These are phyloP conservation scores for Ustilago lituana DNA, from an alignment of 1,284 basidiomycete genomes.

Conservation along the genomic window DNA sequence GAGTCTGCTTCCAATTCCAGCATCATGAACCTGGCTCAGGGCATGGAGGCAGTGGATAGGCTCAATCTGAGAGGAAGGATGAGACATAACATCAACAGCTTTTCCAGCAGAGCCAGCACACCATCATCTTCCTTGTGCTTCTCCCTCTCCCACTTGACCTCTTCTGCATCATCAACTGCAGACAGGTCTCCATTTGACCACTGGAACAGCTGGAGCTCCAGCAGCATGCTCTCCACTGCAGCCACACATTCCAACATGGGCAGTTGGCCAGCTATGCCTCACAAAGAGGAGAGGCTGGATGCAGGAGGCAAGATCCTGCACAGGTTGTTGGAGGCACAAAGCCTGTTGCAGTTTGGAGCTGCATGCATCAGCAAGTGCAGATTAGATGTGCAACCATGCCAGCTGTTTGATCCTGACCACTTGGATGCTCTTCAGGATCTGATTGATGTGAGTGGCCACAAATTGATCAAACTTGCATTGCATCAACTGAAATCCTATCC, in stretches of 20 bases:
- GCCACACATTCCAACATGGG: too few species aligned
- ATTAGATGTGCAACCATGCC: not conserved
- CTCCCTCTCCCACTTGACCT: too few species aligned
- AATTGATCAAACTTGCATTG: not conserved
- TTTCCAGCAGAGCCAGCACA: too few species aligned
- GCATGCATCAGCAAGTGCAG: not conserved
- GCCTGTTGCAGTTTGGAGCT: not conserved
- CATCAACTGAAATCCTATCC: too few species aligned
- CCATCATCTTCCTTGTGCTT: too few species aligned
- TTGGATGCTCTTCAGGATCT: slow-evolving; percentile 1
- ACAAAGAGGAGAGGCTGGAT: not conserved
- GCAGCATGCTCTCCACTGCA: too few species aligned
- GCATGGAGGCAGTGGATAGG: not conserved
- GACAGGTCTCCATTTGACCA: too few species aligned
- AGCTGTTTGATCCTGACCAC: slow-evolving; percentile 1
- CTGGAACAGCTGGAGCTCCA: too few species aligned
- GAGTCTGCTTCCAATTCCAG: not conserved
- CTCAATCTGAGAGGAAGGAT: too few species aligned
- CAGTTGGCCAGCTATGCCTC: too few species aligned
- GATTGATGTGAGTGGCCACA: not conserved
- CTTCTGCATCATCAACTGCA: too few species aligned
- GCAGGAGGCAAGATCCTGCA: not conserved
- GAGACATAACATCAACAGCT: too few species aligned
- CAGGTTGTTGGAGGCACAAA: not conserved
- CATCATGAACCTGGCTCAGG: not conserved